Evolutionary conservation across 2,329 filamentous ascomycete genomes (phyloP), one percentile per base, ranked within the genome.

Genomic region (Cladosporium colombiae): DNA sequence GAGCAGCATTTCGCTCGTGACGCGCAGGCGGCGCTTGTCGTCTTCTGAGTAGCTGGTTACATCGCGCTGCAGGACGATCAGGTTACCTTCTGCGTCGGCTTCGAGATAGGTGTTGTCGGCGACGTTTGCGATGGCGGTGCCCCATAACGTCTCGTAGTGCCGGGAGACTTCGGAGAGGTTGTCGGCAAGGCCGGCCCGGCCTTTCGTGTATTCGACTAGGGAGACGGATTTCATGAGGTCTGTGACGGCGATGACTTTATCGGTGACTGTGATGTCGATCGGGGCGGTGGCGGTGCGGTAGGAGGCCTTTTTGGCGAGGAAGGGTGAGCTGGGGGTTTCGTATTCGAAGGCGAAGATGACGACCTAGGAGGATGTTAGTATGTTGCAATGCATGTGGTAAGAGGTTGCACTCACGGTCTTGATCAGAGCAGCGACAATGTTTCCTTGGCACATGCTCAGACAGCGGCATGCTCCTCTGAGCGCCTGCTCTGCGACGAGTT

Each of bases 211-310:
- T 74, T 95, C 84, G 10, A 97, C 82, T 6, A 98, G 81, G 1
- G 90, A 89, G 27, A 96, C 83, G 1, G 92, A 96, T 79, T 98
- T 97, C 91, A 97, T 97, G 55, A 99, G 81, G 74, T 99, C 95
- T 0, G 90, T 91, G 11, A 98, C 88, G 0, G 91, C 92, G 68
- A 99, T 93, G 27, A 86, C 83, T 70, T 89, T 88, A 0, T 86
- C 90, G 1, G 87, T 86, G 16, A 97, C 85, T 11, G 89, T 88
- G 7, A 98, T 77, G 70, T 94, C 91, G 18, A 96, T 87, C 0
- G 95, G 93, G 35, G 91, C 91, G 0, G 93, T 96, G 2, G 92
- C 88, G 1, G 92, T 91, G 14, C 93, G 87, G 77, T 93, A 96
- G 2, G 88, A 87, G 1, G 91, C 91, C 18, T 90, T 75, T 75